Conservation (phyloP, 2,329 filamentous ascomycete species). For the Diaporthe sp. region DNA sequence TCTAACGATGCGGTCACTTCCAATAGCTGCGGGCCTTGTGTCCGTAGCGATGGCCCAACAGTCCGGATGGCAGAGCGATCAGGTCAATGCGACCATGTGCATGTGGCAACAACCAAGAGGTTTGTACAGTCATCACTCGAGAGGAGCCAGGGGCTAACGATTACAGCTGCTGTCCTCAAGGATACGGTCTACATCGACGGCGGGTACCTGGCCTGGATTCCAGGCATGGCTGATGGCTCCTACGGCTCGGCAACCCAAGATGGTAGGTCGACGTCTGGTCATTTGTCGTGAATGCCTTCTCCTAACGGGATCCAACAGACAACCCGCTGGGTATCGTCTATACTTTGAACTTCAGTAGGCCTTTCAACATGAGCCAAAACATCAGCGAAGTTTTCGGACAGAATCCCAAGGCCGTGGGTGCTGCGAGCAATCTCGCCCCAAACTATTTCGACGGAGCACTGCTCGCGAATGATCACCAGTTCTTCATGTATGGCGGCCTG, state of each 20-base stretch:
- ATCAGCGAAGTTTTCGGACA: slow-evolving; percentile 64
- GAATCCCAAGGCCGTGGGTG: slow-evolving; percentile 50
- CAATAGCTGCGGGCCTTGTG: slow-evolving; percentile 47
- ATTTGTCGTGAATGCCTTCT: background rate
- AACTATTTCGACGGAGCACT: slow-evolving; percentile 74
- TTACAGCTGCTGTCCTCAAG: slow-evolving; percentile 67
- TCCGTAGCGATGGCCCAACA: slow-evolving; percentile 57
- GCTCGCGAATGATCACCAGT: slow-evolving; percentile 74
- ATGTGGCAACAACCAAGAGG: slow-evolving; percentile 66
- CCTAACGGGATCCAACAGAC: slow-evolving; percentile 52
- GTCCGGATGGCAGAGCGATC: slow-evolving; percentile 62
- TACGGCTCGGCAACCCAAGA: slow-evolving; percentile 50
- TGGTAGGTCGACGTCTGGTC: slow-evolving; percentile 54
- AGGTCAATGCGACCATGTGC: slow-evolving; percentile 73
- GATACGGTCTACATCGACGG: slow-evolving; percentile 78
- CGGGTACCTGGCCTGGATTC: slow-evolving; percentile 68
- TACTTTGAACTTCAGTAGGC: slow-evolving; percentile 69
- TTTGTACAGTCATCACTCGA: slow-evolving; percentile 44
- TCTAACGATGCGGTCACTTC: slow-evolving; percentile 47
- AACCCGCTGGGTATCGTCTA: slow-evolving; percentile 68
- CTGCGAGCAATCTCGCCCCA: slow-evolving; percentile 66
- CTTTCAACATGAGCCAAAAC: slow-evolving; percentile 69
- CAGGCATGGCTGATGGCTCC: slow-evolving; percentile 62
- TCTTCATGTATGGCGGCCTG: slow-evolving; percentile 75
- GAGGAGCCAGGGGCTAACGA: slow-evolving; percentile 43